Conservation (phyloP, 495 filamentous ascomycete genomes). For the Letharia lupina region DNA sequence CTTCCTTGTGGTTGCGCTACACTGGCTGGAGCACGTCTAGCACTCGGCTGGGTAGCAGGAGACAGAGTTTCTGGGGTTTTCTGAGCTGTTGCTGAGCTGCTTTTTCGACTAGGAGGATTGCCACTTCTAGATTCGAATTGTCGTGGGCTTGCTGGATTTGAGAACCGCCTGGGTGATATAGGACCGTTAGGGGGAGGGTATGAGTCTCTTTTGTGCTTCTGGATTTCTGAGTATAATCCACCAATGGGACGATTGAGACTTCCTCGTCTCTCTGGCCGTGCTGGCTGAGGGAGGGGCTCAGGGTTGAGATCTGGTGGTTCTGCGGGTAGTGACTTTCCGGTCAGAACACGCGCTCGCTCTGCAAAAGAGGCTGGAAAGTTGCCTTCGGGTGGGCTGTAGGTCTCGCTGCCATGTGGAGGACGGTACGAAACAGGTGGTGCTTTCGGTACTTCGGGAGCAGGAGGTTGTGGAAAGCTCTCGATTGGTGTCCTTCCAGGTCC, state of each 20-base stretch:
- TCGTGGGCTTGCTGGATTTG: constrained; percentile 18
- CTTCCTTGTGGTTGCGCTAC: constrained; percentile 25
- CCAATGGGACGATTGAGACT: constrained; percentile 24
- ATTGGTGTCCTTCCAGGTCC: constrained; percentile 23
- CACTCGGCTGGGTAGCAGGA: constrained; percentile 30
- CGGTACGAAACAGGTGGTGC: constrained; percentile 51
- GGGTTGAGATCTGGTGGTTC: constrained; percentile 7
- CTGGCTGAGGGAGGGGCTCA: constrained; percentile 6
- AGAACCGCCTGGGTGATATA: constrained; percentile 17
- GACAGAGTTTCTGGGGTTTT: neutral
- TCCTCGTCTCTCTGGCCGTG: constrained; percentile 16
- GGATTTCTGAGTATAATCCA: constrained; percentile 23
- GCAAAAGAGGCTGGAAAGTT: constrained; percentile 25
- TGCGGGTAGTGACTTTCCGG: constrained; percentile 13
- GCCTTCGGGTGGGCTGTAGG: constrained; percentile 19
- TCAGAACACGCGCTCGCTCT: constrained; percentile 21
- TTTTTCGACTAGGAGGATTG: constrained; percentile 2
- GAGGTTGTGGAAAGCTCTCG: constrained; percentile 29
- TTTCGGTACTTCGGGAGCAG: constrained; percentile 52
- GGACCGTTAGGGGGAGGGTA: constrained; percentile 18
- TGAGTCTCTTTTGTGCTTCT: constrained; percentile 21
- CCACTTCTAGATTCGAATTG: constrained; percentile 10
- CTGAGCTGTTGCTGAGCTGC: constrained; percentile 10
- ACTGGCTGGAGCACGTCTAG: constrained; percentile 32
- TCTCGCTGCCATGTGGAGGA: constrained; percentile 39